Conservation (phyloP, 2,329 filamentous ascomycete genomes). For the Paecilomyces formosus region DNA sequence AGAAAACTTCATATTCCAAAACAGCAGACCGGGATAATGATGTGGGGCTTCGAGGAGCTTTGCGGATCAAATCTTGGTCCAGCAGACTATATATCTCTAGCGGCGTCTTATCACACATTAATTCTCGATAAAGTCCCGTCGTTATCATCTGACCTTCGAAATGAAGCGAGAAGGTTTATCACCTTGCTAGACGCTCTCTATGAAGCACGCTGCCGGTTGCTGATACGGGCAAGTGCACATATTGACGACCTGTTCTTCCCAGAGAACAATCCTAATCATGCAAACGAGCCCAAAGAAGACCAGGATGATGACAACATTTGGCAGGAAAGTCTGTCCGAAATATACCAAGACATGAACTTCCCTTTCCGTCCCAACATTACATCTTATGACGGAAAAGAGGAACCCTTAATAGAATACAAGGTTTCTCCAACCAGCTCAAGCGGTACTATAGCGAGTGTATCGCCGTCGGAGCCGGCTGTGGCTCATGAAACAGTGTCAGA, state of each 20-base stretch:
- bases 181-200: slow-evolving; percentile 74
- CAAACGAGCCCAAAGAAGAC: neutral
- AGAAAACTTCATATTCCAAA: slow-evolving; percentile 54
- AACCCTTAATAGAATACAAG: slow-evolving; percentile 13
- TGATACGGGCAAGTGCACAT: slow-evolving; percentile 58
- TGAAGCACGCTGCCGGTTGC: slow-evolving; percentile 70
- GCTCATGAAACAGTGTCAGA: neutral
- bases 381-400: slow-evolving; percentile 43
- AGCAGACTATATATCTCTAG: slow-evolving; percentile 75
- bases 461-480: neutral
- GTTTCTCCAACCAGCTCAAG: neutral
- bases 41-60: slow-evolving; percentile 62
- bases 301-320: slow-evolving; percentile 47
- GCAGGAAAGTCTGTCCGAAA: slow-evolving; percentile 62
- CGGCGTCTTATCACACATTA: slow-evolving; percentile 71
- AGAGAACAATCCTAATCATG: slow-evolving; percentile 31
- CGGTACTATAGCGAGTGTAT: neutral
- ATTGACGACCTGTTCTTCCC: slow-evolving; percentile 76
- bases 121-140: slow-evolving; percentile 64
- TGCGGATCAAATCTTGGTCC: slow-evolving; percentile 62
- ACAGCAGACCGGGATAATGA: slow-evolving; percentile 50
- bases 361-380: slow-evolving; percentile 76
- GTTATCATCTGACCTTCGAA: slow-evolving; percentile 62
- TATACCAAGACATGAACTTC: slow-evolving; percentile 68
- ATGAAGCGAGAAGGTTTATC: slow-evolving; percentile 73